phyloP scores from a whole-genome alignment of 441 rosid genomes.

The Kokia cookei region DNA sequence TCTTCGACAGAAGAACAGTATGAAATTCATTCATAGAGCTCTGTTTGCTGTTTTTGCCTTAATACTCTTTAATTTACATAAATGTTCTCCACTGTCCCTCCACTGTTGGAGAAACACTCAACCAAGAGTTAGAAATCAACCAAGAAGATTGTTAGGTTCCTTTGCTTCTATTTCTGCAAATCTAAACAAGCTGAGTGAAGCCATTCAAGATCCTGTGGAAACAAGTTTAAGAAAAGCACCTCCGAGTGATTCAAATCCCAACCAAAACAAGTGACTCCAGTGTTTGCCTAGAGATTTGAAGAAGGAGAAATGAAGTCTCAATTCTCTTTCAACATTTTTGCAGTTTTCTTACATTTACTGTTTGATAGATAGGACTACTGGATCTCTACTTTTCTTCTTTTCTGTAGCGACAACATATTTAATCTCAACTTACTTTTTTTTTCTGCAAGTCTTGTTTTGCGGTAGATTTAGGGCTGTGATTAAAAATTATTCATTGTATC shows the following conservation, averaged over 20 bases:
- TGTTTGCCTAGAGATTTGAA: constrained; percentile 22
- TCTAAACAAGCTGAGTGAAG: constrained; percentile 22
- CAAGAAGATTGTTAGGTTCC: constrained; percentile 37
- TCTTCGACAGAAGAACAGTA: constrained; percentile 9
- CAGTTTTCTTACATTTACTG: constrained; percentile 12
- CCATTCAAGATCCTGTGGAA: constrained; percentile 26
- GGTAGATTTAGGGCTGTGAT: constrained; percentile 13
- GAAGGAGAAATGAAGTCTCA: constrained; percentile 20
- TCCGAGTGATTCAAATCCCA: constrained; percentile 47
- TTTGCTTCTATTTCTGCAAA: constrained; percentile 21
- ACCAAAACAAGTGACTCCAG: constrained; percentile 36
- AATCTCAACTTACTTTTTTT: neutral
- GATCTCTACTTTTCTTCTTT: constrained; percentile 11
- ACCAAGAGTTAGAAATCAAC: constrained; percentile 16
- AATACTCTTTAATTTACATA: constrained; percentile 24
- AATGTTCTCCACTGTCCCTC: constrained; percentile 18
- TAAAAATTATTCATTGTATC: constrained; percentile 15
- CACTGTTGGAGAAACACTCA: constrained; percentile 19
- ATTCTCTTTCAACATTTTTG: constrained; percentile 35
- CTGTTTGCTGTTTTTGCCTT: constrained; percentile 24
- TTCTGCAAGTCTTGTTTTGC: constrained; percentile 3
- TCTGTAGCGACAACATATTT: constrained; percentile 4
- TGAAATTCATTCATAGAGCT: constrained; percentile 22
- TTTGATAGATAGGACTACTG: constrained; percentile 16
- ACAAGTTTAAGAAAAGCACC: constrained; percentile 47